Evolutionary conservation across 768 basidiomycete species (phyloP), one percentile per base, ranked within the genome.

Genomic region (Amanita subjunquillea): DNA sequence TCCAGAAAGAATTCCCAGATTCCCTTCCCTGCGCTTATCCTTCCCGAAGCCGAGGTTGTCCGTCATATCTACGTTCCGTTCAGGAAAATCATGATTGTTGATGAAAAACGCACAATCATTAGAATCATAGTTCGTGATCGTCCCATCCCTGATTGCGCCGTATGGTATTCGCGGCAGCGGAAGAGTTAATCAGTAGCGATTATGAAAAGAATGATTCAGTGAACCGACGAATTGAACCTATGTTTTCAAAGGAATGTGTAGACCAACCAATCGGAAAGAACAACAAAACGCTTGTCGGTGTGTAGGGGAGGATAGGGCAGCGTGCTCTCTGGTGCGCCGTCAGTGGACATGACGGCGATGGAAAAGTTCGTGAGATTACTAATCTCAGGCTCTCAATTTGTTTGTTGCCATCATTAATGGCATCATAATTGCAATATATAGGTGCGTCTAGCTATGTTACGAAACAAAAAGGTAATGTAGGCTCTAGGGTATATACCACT

Each of bases 101-200:
- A n/a, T 30, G 42, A 29, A 32, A 37, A 43, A 44, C 37, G 59
- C 63, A 91, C 87, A 92, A 61, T 96, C 93, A 66, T 97, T 97
- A 6, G 89, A 91, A 64, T 97, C 93, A 61, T 78, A 80, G 38
- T 79, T 91, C 3, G 93, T 95, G 69, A 97, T 95, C 12, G 93
- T 97, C 60, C 88, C 88, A 70, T 91, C 88, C 89, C 88, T 90
- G 64, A 55, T 43, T n/a, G 32, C 25, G 37, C 29, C 41, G 50
- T 51, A 25, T 17, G 32, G 20, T 13, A 30, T 22, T 39, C 30
- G 27, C 15, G 51, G 29, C 6, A n/a, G 38, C 5, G 29, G n/a
- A 15, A 39, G 40, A n/a, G 10, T 12, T 7, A 6, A 30, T 17
- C n/a, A 34, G 3, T 8, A 7, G 23, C 22, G 36, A 48, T 29